Evolutionary conservation across 2,329 filamentous ascomycete genomes (phyloP).

Genomic region (Fusarium mexicanum): DNA sequence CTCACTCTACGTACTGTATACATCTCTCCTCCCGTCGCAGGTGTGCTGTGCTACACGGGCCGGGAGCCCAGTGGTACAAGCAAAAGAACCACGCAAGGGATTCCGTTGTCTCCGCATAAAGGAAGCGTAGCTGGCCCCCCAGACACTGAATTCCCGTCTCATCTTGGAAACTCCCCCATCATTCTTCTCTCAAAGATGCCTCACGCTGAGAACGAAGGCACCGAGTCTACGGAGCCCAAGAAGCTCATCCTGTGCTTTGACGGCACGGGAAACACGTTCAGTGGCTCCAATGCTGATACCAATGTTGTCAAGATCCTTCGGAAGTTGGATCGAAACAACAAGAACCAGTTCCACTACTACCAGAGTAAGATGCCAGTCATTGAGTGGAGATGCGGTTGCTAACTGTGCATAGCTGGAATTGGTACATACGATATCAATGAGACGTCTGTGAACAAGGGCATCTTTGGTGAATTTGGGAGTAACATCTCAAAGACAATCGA

Average conservation of each 20-base stretch:
- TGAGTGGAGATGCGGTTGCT: not conserved
- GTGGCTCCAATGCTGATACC: constrained; percentile 58
- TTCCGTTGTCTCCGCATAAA: constrained; percentile 12
- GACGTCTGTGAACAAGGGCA: constrained; percentile 51
- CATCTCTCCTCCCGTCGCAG: not conserved
- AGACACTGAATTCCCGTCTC: not conserved
- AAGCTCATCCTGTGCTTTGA: constrained; percentile 61
- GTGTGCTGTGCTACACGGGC: constrained; percentile 6
- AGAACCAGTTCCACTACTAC: constrained; percentile 60
- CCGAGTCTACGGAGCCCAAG: constrained; percentile 40
- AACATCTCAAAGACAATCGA: constrained; percentile 54
- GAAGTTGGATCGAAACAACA: constrained; percentile 56
- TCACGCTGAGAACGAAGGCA: constrained; percentile 16
- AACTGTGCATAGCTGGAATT: constrained; percentile 52
- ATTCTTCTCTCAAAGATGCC: constrained; percentile 18
- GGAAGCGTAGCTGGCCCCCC: constrained; percentile 11
- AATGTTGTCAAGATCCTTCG: constrained; percentile 63
- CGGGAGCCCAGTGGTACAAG: not conserved
- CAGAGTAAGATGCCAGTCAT: constrained; percentile 48
- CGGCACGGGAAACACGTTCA: constrained; percentile 59
- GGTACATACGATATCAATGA: constrained; percentile 60
- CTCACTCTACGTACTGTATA: not conserved
- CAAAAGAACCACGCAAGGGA: not conserved
- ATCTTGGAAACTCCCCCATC: not conserved
- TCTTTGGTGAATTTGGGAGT: constrained; percentile 48